Conservation (phyloP, 2,329 filamentous ascomycete species). For the Fusarium temperatum region DNA sequence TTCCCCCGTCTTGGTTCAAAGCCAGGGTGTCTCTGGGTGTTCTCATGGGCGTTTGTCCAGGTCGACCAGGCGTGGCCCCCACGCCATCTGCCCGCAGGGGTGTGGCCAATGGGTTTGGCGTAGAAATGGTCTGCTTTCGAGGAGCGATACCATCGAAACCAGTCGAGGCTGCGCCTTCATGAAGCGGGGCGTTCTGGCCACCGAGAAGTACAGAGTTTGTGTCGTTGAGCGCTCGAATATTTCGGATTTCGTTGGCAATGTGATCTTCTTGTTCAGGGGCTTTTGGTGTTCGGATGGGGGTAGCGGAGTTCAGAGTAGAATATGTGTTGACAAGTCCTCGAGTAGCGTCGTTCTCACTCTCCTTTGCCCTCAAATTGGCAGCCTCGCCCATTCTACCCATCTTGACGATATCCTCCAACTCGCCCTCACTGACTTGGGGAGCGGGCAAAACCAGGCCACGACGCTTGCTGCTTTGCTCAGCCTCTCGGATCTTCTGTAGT, state of each 20-base stretch:
- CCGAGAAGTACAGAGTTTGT: constrained; percentile 94
- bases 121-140: constrained; percentile 82
- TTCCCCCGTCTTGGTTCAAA: constrained; percentile 77
- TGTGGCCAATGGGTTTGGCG: constrained; percentile 94
- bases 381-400: constrained; percentile 95
- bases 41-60: constrained; percentile 83
- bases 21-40: constrained; percentile 90
- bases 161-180: constrained; percentile 83
- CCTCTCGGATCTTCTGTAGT: constrained; percentile 92
- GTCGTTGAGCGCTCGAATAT: constrained; percentile 90
- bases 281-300: constrained; percentile 90
- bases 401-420: constrained; percentile 97
- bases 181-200: constrained; percentile 90
- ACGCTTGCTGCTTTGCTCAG: constrained; percentile 95
- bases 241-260: constrained; percentile 95
- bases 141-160: constrained; percentile 89
- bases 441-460: constrained; percentile 82
- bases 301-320: constrained; percentile 78
- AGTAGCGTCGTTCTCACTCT: constrained; percentile 85
- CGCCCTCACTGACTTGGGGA: constrained; percentile 90
- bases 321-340: constrained; percentile 90
- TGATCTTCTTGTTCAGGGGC: constrained; percentile 93
- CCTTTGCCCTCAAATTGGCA: constrained; percentile 77
- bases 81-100: constrained; percentile 76
- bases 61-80: constrained; percentile 73